Conservation (phyloP, 352 stramenopile genomes). For the Aphanomyces astaci region DNA sequence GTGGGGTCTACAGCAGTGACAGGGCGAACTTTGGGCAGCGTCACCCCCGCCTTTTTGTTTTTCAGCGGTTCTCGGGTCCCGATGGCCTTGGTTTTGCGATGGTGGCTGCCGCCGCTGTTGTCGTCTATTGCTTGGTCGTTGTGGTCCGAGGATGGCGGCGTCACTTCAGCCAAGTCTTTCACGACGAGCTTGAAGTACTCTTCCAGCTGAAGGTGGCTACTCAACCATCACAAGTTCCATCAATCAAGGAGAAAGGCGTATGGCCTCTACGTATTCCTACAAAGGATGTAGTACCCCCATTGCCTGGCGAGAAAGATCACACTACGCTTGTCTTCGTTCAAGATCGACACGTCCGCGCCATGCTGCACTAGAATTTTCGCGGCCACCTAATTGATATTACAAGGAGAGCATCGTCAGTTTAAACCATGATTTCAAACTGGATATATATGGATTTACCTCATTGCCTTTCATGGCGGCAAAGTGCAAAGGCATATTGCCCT, state of each 20-base stretch:
- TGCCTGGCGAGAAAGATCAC: slow-evolving; percentile 71
- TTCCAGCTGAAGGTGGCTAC: slow-evolving; percentile 14
- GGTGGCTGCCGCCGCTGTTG: neutral
- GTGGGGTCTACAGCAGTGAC: neutral
- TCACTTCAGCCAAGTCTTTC: slow-evolving; percentile 36
- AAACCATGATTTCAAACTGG: too few relatives aligned
- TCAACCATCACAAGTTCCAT: neutral
- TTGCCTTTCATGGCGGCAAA: slow-evolving; percentile 76
- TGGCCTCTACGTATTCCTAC: too few relatives aligned
- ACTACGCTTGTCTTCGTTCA: slow-evolving; percentile 70
- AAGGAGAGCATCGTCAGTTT: too few relatives aligned
- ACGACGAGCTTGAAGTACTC: slow-evolving; percentile 27
- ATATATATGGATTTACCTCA: slow-evolving; percentile 25
- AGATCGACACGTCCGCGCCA: slow-evolving; percentile 49
- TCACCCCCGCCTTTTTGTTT: neutral
- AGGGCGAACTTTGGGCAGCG: neutral
- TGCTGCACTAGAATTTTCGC: slow-evolving; percentile 46
- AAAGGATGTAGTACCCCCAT: slow-evolving; percentile 32
- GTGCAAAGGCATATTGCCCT: slow-evolving; percentile 65
- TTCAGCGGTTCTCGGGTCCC: neutral
- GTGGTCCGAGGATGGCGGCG: slow-evolving; percentile 45
- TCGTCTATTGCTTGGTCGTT: neutral
- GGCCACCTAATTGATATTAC: slow-evolving; percentile 28
- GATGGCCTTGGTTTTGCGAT: neutral
- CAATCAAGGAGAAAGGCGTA: too few relatives aligned